Base-by-base conservation (phyloP, 768 basidiomycete genomes). In the Hygrophorus russula region DNA sequence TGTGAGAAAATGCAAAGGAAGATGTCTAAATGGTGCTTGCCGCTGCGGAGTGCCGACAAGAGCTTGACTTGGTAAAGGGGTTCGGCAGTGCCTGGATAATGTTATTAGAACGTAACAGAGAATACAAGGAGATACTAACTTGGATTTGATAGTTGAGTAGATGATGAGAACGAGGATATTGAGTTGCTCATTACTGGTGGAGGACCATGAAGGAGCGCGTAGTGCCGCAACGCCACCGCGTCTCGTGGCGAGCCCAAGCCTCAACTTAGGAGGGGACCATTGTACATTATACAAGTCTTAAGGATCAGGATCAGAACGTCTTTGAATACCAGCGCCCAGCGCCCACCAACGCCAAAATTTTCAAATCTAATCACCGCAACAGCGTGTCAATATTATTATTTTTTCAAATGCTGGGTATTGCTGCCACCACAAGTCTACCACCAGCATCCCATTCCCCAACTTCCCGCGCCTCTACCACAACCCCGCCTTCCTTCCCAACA, bases 1-100 rank as follows among this genome's bases (percentile, higher is more conserved):
- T 14, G 20, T 24, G 17, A 32, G 17, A 33, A 35, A 12, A 29
- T 18, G 15, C 11, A 28, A 5, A 20, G n/a, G 2, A 14, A 44
- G 3, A 5, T 5, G 42, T 33, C 10, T 24, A 20, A 2, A 51
- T 11, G 31, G n/a, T 30, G 53, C 71, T 42, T 43, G 76, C 79
- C 80, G 51, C 65, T 76, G 10, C 79, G 69, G 19, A 82, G 65
- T 10, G 80, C 80, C 2, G 75, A 67, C 9, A 82, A 61, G 5
- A 82, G 59, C 54, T 76, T 80, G 41, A 82, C 78, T 56, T 81
- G 78, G 50, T 76, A 76, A 10, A 81, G 54, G 24, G 79, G 72
- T 49, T 71, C 71, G 3, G 41, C 19, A 9, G 27, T 15, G 32
- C 15, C 46, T 47, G 45, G 36, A 14, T 6, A 29, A 3, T 3